Evolutionary conservation across 495 filamentous ascomycete species (phyloP).

Genomic region (Lepidopterella palustris): DNA sequence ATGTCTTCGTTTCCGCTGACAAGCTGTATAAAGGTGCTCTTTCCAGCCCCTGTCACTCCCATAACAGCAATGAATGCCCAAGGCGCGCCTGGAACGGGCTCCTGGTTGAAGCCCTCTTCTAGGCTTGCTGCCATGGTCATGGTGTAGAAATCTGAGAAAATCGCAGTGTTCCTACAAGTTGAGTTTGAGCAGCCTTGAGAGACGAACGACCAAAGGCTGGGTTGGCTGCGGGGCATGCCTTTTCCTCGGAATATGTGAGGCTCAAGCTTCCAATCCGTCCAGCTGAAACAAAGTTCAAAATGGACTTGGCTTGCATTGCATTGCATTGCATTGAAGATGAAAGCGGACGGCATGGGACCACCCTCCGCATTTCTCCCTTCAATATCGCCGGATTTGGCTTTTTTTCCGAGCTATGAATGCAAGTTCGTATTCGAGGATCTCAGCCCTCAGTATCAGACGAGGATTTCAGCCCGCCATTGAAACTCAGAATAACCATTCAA

Average conservation of each 20-base stretch:
- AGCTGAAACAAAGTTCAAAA: background rate
- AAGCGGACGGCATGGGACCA: too few relatives aligned
- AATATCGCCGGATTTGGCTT: background rate
- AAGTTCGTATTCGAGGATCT: background rate
- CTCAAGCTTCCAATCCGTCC: background rate
- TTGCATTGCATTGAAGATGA: too few relatives aligned
- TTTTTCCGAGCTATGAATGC: background rate
- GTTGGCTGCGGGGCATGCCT: background rate
- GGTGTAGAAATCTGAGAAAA: background rate
- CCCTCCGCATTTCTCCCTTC: too few relatives aligned
- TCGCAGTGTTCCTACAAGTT: too few relatives aligned
- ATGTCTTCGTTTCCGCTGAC: constrained; percentile 7
- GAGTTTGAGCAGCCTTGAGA: too few relatives aligned
- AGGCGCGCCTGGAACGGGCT: background rate
- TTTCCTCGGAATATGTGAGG: background rate
- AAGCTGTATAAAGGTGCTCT: constrained; percentile 36
- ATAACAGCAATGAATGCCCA: constrained; percentile 1
- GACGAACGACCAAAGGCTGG: too few relatives aligned
- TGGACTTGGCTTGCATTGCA: background rate
- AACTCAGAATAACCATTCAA: background rate
- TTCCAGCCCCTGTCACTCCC: constrained; percentile 38
- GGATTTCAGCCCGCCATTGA: background rate
- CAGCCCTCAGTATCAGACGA: background rate
- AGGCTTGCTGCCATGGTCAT: background rate
- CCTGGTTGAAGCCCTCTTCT: background rate